Base-by-base conservation (phyloP, 148 eudicot genomes). In the Vaccinium corymbosum region DNA sequence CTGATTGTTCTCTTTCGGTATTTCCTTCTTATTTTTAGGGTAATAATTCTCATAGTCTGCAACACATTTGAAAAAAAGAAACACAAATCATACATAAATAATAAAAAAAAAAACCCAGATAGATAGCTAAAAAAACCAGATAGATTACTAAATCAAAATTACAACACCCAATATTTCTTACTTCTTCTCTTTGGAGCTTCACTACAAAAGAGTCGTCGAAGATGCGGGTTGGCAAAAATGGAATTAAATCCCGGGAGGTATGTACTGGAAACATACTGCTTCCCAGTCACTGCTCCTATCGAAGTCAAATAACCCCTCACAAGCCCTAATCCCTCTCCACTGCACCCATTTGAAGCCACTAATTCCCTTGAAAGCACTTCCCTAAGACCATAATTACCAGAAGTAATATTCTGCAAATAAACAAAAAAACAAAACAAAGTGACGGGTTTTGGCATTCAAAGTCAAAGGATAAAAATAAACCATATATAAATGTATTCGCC, bases 31-130 rank as follows among this genome's bases (percentile, higher is more conserved):
- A 29, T 87, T 61, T 61, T 89, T 90, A 4, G 91, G 93, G 81
- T 85, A 83, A 88, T 89, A 90, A 80, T 90, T 89, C 80, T 89
- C 91, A 82, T 89, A 90, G 64, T 89, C 93, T 90, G 73, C 75
- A 86, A 80, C n/a, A 22, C 71, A 64, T 64, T 64, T 0, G 22
- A 35, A 82, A 55, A 52, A 81, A 78, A 3, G 14, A 52, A 55
- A 72, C 0, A 46, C 13, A n/a, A 50, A 66, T 76, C 66, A 81
- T 27, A 27, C 73, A 72, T 49, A 79, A 20, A 55, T 42, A 53
- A 56, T 25, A 53, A 46, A 32, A 0, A 32, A 56, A 38, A 53
- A 74, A 55, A 27, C 3, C 7, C 25, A 64, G 13, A 13, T 7
- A 3, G 51, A 68, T 42, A 79, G 15, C 25, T 42, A 53, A 46